Evolutionary conservation across 2,329 filamentous ascomycete species (phyloP).

Genomic region (Xylariales sp.): DNA sequence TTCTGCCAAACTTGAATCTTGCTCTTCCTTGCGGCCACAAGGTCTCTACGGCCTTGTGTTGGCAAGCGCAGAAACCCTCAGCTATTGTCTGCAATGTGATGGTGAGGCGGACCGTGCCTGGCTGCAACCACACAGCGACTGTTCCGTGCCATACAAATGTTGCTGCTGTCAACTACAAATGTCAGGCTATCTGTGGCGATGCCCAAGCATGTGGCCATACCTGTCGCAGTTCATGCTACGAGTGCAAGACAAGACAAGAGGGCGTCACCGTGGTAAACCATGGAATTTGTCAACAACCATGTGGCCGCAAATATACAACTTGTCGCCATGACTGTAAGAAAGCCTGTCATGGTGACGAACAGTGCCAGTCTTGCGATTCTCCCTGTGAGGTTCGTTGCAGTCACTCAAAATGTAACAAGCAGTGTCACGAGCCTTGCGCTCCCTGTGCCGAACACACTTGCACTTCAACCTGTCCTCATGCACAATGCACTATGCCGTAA

Average conservation of each 20-base stretch:
- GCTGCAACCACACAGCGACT: conserved; percentile 49
- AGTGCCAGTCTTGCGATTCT: conserved; percentile 42
- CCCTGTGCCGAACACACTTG: conserved; percentile 56
- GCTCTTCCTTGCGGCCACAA: conserved; percentile 39
- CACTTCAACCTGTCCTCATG: conserved; percentile 50
- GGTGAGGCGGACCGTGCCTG: conserved; percentile 44
- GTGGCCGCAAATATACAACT: conserved; percentile 44
- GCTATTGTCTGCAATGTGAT: conserved; percentile 42
- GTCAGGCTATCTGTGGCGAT: conserved; percentile 40
- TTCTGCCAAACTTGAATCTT: conserved; percentile 24
- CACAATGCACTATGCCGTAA: conserved; percentile 33
- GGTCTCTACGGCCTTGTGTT: conserved; percentile 28
- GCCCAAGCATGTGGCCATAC: conserved; percentile 52
- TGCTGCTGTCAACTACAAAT: conserved; percentile 34
- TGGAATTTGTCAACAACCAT: conserved; percentile 41
- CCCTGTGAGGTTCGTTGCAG: conserved; percentile 52
- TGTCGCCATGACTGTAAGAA: conserved; percentile 52
- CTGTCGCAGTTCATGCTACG: conserved; percentile 44
- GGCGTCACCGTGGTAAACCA: conserved; percentile 36
- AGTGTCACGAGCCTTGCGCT: conserved; percentile 55
- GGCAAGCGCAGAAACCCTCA: conserved; percentile 37
- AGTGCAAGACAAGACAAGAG: conserved; percentile 38
- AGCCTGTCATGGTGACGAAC: conserved; percentile 45
- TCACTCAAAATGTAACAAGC: conserved; percentile 51
- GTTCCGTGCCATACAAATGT: conserved; percentile 49